These are phyloP conservation scores for Diplodia seriata DNA, from an alignment of 2,329 filamentous ascomycete species.

Conservation along the genomic window DNA sequence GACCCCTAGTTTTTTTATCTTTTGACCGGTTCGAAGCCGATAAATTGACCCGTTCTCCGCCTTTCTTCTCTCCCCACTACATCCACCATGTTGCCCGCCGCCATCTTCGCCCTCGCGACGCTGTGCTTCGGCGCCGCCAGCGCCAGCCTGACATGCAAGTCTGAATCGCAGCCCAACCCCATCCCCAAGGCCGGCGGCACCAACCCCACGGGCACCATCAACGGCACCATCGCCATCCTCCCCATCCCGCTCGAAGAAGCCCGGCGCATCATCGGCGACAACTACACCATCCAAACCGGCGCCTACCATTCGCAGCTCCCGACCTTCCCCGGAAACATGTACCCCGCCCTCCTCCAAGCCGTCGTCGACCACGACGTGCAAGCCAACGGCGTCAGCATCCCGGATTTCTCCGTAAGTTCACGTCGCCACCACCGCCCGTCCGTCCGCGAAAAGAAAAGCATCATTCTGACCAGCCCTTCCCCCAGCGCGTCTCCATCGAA, in stretches of 20 bases:
- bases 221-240: constrained; percentile 60
- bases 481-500: constrained; percentile 59
- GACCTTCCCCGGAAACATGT: constrained; percentile 59
- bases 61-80: neutral
- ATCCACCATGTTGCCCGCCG: neutral
- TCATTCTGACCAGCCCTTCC: too few species aligned
- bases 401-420: constrained; percentile 62
- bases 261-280: constrained; percentile 55
- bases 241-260: constrained; percentile 59
- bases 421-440: too few species aligned
- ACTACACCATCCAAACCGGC: constrained; percentile 59
- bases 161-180: constrained; percentile 54
- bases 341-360: constrained; percentile 60
- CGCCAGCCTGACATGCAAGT: constrained; percentile 36
- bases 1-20: too few species aligned
- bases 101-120: neutral
- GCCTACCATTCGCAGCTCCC: constrained; percentile 58
- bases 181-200: constrained; percentile 56
- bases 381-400: constrained; percentile 51
- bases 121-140: neutral
- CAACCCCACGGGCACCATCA: constrained; percentile 60
- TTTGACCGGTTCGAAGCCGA: too few species aligned
- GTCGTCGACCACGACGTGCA: constrained; percentile 61
- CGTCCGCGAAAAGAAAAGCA: too few species aligned
- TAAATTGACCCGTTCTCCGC: too few species aligned